Base-by-base conservation (phyloP, 192 early-diverging fungal genomes). In the Paraglomus occultum region DNA sequence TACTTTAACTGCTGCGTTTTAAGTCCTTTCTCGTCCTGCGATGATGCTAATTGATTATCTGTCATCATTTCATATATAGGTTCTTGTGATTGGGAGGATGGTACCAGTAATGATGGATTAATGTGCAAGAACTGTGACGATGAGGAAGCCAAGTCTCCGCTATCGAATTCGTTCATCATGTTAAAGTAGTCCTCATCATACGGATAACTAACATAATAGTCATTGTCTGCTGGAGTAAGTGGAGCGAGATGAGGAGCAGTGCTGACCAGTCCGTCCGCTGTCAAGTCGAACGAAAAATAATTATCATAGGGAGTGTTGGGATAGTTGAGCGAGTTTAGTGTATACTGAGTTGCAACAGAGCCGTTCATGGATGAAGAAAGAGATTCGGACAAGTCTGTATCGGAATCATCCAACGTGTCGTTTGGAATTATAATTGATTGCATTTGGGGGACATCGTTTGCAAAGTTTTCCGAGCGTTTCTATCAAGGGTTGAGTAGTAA, bases 321-420 rank as follows among this genome's bases (percentile, higher is more conserved):
- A 31, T 31, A 31, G 31, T 31, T 31, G 31, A 31, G 31, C 17
- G 67, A 8, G 12, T 40, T 11, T 15, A 48, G 59, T 3, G 53
- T 38, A 59, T 39, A 70, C 17, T 68, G 67, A 4, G 18, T 52
- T 23, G 6, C 47, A 10, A 53, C 46, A 6, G 66, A 55, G 9
- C 23, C 14, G 10, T 23, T 66, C 40, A 51, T 52, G 31, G 66
- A 68, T 0, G 66, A 53, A 5, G 66, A 68, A 51, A 68, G 44
- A 40, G 67, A 60, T 38, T 70, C 67, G 0, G 67, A 9, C 47
- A 69, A 48, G 9, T 70, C 67, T 9, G 17, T 22, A 48, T 70
- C 55, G 17, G 67, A 70, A 4, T 70, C 67, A 49, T 70, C 67
- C 12, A 43, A 10, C 9, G 55, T 57, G 39, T 70, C 67, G 18